Evolutionary conservation across 148 eudicot species (phyloP), one percentile per base, ranked within the genome.

Genomic region (Cornus florida): DNA sequence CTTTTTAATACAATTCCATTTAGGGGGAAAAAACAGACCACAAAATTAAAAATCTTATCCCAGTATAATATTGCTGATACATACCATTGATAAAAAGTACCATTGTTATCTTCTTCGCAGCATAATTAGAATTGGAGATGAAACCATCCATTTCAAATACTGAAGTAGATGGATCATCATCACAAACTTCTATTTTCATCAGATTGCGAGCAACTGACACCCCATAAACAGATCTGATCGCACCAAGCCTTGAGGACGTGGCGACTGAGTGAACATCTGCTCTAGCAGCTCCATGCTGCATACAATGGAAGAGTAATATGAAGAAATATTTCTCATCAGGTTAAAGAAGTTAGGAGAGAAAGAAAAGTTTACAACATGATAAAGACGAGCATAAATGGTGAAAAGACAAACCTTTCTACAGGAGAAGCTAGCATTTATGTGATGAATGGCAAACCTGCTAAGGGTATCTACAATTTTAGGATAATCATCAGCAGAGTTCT

Each of bases 401-500:
- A 56, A 78, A 28, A 67, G 75, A 69, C 87, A 67, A 79, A 95
- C 99, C 99, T 93, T 95, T 88, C 91, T 92, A 84, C 97, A 95
- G 66, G 95, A 90, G 80, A 95, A 92, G 74, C 94, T 92, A 81
- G 92, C 91, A 69, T 82, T 84, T 14, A 83, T 93, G 83, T 93
- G 93, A 91, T 95, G 99, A 77, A 95, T 84, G 56, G 99, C 90
- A 88, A 95, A 95, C 74, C 97, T 92, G 80, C 97, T 90, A 68
- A 95, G 93, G 81, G 93, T 70, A 81, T 95, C 99, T 75, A 95
- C 93, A 77, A 95, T 92, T 89, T 95, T 95, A 8, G 97, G 88
- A 81, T 93, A 95, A 85, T 95, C 99, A 83, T 95, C 99, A 50
- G 93, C 91, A 77, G 99, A 92, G 84, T 87, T 95, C 87, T 93